These are phyloP conservation scores for Adansonia grandidieri DNA, from an alignment of 441 rosid genomes.

Conservation along the genomic window DNA sequence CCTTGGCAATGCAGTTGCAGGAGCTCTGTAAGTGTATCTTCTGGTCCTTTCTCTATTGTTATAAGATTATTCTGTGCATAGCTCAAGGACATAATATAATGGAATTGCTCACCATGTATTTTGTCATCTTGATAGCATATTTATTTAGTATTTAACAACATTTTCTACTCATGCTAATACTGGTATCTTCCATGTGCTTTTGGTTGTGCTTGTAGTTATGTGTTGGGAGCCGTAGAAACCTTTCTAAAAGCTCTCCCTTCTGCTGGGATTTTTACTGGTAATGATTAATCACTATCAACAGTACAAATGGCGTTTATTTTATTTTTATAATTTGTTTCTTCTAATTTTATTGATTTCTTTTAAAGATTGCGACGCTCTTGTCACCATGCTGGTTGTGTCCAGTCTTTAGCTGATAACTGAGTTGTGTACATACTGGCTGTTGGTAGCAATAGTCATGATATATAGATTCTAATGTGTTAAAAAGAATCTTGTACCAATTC, in stretches of 20 bases:
- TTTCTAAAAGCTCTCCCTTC: conserved; percentile 97
- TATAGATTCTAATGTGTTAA: not conserved
- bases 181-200: conserved; percentile 35
- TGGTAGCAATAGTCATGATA: not conserved
- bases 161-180: conserved; percentile 21
- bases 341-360: not conserved
- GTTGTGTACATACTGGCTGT: not conserved
- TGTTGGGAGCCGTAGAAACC: conserved; percentile 99
- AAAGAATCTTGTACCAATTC: conserved; percentile 22
- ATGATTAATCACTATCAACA: conserved; percentile 20
- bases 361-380: not conserved
- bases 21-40: conserved; percentile 86
- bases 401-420: not conserved
- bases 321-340: not conserved
- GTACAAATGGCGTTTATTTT: not conserved
- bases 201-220: conserved; percentile 65
- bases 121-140: conserved; percentile 23
- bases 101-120: not conserved
- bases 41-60: conserved; percentile 14
- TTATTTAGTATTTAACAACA: not conserved
- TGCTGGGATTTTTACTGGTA: conserved; percentile 96
- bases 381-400: not conserved
- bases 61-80: conserved; percentile 10
- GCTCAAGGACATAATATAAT: conserved; percentile 22
- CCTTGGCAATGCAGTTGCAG: conserved; percentile 99